Conservation (phyloP, 1,284 basidiomycete genomes). For the Ganoderma resinaceum region DNA sequence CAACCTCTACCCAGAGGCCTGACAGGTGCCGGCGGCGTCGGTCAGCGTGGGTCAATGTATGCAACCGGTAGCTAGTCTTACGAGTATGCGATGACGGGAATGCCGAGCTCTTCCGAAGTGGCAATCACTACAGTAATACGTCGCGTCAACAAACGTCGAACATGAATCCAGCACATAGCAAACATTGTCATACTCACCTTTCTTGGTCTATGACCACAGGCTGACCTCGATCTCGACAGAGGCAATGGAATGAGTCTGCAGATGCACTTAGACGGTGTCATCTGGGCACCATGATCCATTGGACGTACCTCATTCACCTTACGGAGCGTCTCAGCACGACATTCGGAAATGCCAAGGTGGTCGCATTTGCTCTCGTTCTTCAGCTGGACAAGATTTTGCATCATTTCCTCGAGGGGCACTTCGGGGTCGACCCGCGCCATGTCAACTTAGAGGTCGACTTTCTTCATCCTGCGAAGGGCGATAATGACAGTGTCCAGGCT, state of each 20-base stretch:
- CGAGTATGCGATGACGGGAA: conserved; percentile 63
- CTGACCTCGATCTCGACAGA: conserved; percentile 63
- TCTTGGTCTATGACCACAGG: conserved; percentile 54
- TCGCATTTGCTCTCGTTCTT: conserved; percentile 51
- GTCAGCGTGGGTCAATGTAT: background rate
- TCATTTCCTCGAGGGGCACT: conserved; percentile 42
- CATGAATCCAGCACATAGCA: background rate
- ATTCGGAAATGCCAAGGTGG: conserved; percentile 57
- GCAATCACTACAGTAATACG: conserved; percentile 41
- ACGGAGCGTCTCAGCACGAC: conserved; percentile 52
- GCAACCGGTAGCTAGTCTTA: background rate
- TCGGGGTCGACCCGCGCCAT: conserved; percentile 43
- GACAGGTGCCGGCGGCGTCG: background rate
- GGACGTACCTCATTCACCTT: conserved; percentile 37
- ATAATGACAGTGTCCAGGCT: conserved; percentile 50
- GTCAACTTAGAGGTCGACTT: conserved; percentile 55
- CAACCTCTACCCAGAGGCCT: conserved; percentile 62
- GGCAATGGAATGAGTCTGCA: conserved; percentile 52
- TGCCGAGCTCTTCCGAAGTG: conserved; percentile 50
- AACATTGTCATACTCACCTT: conserved; percentile 36
- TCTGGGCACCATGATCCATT: background rate
- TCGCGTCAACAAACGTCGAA: no score
- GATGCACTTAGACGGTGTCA: conserved; percentile 52
- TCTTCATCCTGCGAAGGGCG: conserved; percentile 50
- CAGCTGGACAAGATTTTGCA: conserved; percentile 38